Conservation (phyloP, 2,329 filamentous ascomycete genomes). For the Fusarium robinianum region DNA sequence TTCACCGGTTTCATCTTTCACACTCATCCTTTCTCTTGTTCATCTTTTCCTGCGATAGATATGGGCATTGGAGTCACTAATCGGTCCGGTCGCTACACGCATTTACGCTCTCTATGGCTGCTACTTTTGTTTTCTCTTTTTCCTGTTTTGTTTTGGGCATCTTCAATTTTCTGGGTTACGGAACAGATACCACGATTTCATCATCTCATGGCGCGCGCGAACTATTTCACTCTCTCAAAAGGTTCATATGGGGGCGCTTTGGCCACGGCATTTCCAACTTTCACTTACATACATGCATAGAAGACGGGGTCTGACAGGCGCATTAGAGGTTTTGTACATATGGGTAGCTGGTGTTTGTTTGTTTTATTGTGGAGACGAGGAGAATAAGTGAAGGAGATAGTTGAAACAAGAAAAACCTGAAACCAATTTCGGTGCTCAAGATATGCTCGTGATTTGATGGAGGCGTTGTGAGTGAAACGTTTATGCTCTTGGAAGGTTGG, state of each 20-base stretch:
- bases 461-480: no score
- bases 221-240: constrained; percentile 11
- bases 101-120: constrained; percentile 24
- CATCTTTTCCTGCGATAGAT: constrained; percentile 27
- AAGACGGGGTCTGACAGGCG: no score
- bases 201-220: constrained; percentile 7
- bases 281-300: not conserved
- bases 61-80: constrained; percentile 29
- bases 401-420: no score
- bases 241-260: constrained; percentile 17
- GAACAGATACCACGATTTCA: constrained; percentile 30
- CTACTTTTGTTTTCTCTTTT: constrained; percentile 13
- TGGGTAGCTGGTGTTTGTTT: no score
- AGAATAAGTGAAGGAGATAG: no score
- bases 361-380: no score
- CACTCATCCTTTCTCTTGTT: constrained; percentile 1
- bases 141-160: constrained; percentile 3
- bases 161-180: constrained; percentile 19
- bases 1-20: not conserved
- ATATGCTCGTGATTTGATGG: no score
- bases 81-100: constrained; percentile 28
- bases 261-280: constrained; percentile 13
- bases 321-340: no score
- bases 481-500: no score
- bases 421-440: no score